Conservation (phyloP, 192 early-diverging fungal species). For the Backusella sp. region DNA sequence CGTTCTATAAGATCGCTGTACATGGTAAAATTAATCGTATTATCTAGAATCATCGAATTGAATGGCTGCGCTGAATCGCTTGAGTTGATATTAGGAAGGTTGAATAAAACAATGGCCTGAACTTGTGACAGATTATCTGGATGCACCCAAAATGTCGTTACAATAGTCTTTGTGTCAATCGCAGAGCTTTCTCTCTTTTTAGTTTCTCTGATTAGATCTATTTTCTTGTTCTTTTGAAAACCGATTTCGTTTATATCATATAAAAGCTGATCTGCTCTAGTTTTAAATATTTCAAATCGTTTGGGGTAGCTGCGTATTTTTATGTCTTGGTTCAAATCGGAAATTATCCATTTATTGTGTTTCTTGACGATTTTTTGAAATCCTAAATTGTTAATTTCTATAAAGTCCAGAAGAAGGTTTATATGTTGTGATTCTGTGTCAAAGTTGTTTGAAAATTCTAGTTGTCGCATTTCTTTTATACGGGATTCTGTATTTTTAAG, state of each 20-base stretch:
- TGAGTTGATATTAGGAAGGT: constrained; percentile 80
- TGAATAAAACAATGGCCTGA: constrained; percentile 81
- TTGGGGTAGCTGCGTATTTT: constrained; percentile 37
- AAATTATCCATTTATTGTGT: constrained; percentile 87
- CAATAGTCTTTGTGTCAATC: not conserved
- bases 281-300: not conserved
- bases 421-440: constrained; percentile 33
- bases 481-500: not conserved
- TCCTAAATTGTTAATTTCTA: constrained; percentile 72
- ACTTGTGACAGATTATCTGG: constrained; percentile 87
- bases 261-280: not conserved
- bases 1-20: not conserved
- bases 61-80: not conserved
- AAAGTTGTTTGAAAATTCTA: not conserved
- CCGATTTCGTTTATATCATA: not conserved
- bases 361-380: constrained; percentile 95
- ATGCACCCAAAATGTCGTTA: constrained; percentile 81
- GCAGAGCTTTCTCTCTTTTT: not conserved
- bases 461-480: not conserved
- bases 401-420: constrained; percentile 73
- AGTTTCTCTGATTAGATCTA: not conserved
- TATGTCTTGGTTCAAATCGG: constrained; percentile 67
- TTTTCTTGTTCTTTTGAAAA: not conserved
- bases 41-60: not conserved
- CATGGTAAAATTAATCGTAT: not conserved